Evolutionary conservation across 139 green algal genomes (phyloP), one percentile per base, ranked within the genome.

Genomic region (Ostreobium quekettii): DNA sequence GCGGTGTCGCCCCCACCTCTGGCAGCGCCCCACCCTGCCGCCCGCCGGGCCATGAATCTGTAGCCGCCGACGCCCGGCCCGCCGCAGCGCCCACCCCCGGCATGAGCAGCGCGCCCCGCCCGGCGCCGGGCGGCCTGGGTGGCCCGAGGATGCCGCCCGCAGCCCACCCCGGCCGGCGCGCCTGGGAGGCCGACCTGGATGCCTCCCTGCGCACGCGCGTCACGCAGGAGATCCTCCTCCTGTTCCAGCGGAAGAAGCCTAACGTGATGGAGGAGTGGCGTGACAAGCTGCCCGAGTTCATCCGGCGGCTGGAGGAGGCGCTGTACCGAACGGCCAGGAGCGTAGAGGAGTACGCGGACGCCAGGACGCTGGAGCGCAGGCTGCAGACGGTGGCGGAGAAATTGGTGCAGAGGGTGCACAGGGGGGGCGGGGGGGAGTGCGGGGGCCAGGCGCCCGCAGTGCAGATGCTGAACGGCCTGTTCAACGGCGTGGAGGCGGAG

Each of bases 201-300:
- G n/a, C n/a, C n/a, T n/a, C n/a, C 42, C 11, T 53, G 42, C 42
- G 42, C 42, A 53, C 42, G 15, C 11, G 19, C 19, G 42, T 28
- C 7, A 57, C 26, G 32, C 60, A 8, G 60, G 60, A 5, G 60
- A 38, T 67, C 26, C 11, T 32, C 26, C 11, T 22, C 56, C 11
- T 35, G 56, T 47, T 32, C 22, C 22, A 15, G 24, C 22, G 26
- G 56, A 64, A 35, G 56, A 11, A 19, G 15, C 42, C 42, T 11
- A 53, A 53, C 42, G 19, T 53, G 15, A 19, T 19, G 11, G 15
- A 75, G 49, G 70, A 79, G 32, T 85, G 73, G 66, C 63, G 74
- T 28, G 26, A 78, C 42, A 95, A 91, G 76, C 77, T 96, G 4
- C 87, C 89, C 19, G 86, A 95, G 53, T 96, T 96, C 71, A 82